These are phyloP conservation scores for Chaetoceros tenuissimus DNA, from an alignment of 108 stramenopile genomes.

Conservation along the genomic window DNA sequence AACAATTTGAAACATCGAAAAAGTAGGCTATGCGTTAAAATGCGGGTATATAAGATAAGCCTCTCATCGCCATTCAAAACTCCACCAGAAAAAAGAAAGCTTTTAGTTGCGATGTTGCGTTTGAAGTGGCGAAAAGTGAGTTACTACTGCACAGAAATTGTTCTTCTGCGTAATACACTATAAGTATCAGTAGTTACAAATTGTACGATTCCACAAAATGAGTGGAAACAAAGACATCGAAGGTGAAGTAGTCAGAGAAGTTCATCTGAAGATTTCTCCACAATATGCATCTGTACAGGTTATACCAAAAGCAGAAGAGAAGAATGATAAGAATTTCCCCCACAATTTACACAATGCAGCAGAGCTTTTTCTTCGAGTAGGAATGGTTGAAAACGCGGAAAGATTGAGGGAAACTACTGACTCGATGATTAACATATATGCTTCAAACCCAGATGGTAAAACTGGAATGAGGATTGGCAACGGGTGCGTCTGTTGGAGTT, in stretches of 20 bases:
- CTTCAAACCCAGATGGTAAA: neutral
- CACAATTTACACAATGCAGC: conserved; percentile 21
- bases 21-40: too few species aligned
- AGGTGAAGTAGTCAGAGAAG: conserved; percentile 15
- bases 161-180: too few species aligned
- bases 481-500: conserved; percentile 17
- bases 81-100: too few species aligned
- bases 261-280: conserved; percentile 7
- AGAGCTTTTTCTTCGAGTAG: conserved; percentile 19
- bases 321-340: conserved; percentile 17
- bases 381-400: conserved; percentile 11
- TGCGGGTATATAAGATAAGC: too few species aligned
- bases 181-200: too few species aligned
- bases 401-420: conserved; percentile 5
- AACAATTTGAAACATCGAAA: too few species aligned
- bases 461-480: conserved; percentile 7
- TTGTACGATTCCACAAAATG: too few species aligned
- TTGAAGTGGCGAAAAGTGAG: too few species aligned
- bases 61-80: too few species aligned
- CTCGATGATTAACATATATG: conserved; percentile 10
- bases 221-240: neutral
- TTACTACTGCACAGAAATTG: too few species aligned
- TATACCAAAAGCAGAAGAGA: conserved; percentile 12
- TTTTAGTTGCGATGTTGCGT: too few species aligned
- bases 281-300: conserved; percentile 12